phyloP scores from a whole-genome alignment of 139 green algal genomes.

The Chlorella ohadii region DNA sequence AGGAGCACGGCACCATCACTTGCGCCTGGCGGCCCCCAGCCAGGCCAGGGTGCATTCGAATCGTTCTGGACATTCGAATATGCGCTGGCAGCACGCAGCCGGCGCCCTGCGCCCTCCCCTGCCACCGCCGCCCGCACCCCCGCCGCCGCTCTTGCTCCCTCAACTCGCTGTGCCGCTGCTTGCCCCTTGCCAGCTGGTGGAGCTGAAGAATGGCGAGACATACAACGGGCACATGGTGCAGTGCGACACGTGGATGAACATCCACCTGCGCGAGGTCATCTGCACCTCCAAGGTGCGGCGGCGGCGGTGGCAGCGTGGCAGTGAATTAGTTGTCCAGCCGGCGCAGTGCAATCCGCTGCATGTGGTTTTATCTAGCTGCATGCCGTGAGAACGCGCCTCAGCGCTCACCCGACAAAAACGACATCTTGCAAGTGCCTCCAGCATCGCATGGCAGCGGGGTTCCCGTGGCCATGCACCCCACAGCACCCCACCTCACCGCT shows the following conservation, averaged over 20 bases:
- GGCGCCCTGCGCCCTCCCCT: background rate
- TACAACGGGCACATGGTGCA: constrained; percentile 98
- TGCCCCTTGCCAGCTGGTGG: constrained; percentile 82
- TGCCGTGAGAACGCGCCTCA: too few species aligned
- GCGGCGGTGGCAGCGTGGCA: background rate
- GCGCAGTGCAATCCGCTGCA: too few species aligned
- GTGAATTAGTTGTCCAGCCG: too few species aligned
- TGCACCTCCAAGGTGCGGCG: constrained; percentile 91
- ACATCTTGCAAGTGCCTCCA: too few species aligned
- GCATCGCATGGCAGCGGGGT: too few species aligned
- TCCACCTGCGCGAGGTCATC: constrained; percentile 97
- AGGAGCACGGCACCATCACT: constrained; percentile 12
- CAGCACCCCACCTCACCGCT: too few species aligned
- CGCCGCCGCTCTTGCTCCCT: background rate
- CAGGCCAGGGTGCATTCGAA: background rate
- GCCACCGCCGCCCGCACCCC: background rate
- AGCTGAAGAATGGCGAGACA: constrained; percentile 99
- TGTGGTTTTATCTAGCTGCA: too few species aligned
- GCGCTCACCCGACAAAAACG: too few species aligned
- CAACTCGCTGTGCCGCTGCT: background rate
- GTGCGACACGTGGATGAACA: constrained; percentile 99
- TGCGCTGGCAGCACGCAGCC: background rate
- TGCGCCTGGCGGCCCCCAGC: too few species aligned
- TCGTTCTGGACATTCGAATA: background rate
- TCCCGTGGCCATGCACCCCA: too few species aligned